These are phyloP conservation scores for Sugiyamaella boreocaroliniensis DNA, from an alignment of 805 yeast genomes.

Conservation along the genomic window DNA sequence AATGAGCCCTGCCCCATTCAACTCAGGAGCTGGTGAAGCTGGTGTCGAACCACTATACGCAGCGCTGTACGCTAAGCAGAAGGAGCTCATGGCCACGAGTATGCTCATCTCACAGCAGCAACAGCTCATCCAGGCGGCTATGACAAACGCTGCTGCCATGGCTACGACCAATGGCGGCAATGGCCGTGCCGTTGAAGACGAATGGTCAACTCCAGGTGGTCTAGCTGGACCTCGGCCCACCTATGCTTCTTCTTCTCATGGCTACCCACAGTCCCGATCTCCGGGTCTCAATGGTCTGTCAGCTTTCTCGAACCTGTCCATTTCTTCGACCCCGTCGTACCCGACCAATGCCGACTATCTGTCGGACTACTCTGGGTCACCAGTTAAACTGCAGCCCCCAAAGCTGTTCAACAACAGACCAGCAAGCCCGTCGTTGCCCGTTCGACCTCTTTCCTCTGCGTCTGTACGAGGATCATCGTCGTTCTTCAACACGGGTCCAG, in stretches of 20 bases:
- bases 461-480: neutral
- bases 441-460: slow-evolving; percentile 20
- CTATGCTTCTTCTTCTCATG: too few species aligned
- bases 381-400: slow-evolving; percentile 5
- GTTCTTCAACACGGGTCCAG: neutral
- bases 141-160: slow-evolving; percentile 17
- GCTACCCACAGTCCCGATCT: neutral
- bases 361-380: neutral
- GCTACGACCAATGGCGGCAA: neutral
- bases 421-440: slow-evolving; percentile 21
- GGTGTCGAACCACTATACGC: slow-evolving; percentile 20
- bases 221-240: too few species aligned
- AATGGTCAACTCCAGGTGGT: neutral
- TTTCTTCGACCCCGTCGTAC: neutral
- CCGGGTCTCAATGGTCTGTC: neutral
- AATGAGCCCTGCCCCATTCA: neutral
- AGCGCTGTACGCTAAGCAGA: slow-evolving; percentile 30
- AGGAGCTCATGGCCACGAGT: slow-evolving; percentile 29
- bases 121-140: slow-evolving; percentile 28
- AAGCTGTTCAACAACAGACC: slow-evolving; percentile 11
- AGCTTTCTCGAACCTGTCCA: neutral
- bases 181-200: neutral
- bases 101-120: slow-evolving; percentile 30
- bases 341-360: neutral
- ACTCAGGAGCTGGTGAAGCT: slow-evolving; percentile 4